Base-by-base conservation (phyloP, 371 early-diverging fungal genomes). In the Cokeromyces recurvatus region DNA sequence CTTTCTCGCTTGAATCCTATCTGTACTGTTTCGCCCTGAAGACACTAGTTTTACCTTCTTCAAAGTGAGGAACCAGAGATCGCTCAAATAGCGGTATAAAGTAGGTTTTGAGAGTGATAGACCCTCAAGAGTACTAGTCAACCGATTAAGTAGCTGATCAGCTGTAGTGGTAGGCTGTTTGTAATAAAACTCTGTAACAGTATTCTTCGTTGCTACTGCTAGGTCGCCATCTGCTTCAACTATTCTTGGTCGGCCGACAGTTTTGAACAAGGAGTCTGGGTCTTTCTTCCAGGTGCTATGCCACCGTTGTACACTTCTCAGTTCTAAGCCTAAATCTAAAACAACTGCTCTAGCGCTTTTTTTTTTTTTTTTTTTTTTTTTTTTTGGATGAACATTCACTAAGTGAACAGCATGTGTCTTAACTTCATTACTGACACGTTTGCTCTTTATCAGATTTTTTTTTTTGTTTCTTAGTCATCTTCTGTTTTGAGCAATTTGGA, bases 261-360 rank as follows among this genome's bases (percentile, higher is more conserved):
- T 38, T 29, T 43, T 51, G 31, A 51, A 43, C 9, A 47, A 17
- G 25, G 47, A 47, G 19, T 38, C 38, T 38, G 47, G 47, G 27
- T 47, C 39, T 27, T 46, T 36, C 38, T 47, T 47, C 47, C 47
- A 31, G 17, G n/a, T n/a, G n/a, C n/a, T n/a, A n/a, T n/a, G n/a
- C n/a, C n/a, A n/a, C n/a, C n/a, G n/a, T n/a, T n/a, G n/a, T n/a
- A n/a, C n/a, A n/a, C n/a, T n/a, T n/a, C n/a, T n/a, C n/a, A n/a
- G n/a, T n/a, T n/a, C n/a, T n/a, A n/a, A n/a, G n/a, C n/a, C n/a
- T n/a, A n/a, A n/a, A n/a, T n/a, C n/a, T n/a, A n/a, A n/a, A n/a
- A n/a, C n/a, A n/a, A n/a, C n/a, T n/a, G n/a, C n/a, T n/a, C n/a
- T n/a, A n/a, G n/a, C n/a, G n/a, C n/a, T n/a, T n/a, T n/a, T n/a